Conservation (phyloP, 2,329 filamentous ascomycete genomes). For the Hysterium pulicare region DNA sequence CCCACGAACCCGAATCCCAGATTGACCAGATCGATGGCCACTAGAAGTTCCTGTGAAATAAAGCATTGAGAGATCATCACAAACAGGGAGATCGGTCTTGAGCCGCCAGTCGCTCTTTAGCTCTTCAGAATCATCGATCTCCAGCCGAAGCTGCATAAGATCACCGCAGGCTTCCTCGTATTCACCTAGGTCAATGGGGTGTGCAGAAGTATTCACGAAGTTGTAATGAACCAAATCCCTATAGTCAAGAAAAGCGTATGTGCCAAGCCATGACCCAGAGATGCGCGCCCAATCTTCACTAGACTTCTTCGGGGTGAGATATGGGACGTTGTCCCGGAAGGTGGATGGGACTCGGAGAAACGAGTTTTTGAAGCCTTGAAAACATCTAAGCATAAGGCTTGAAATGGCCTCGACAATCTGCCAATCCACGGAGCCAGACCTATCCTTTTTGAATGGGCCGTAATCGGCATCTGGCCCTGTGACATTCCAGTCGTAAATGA, state of each 20-base stretch:
- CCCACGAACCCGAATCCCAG: slow-evolving; percentile 14
- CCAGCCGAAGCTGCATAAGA: slow-evolving; percentile 17
- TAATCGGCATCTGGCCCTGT: slow-evolving; percentile 15
- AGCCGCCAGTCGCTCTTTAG: slow-evolving; percentile 14
- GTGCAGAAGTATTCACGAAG: slow-evolving; percentile 13
- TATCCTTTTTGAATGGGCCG: slow-evolving; percentile 17
- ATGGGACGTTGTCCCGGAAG: slow-evolving; percentile 14
- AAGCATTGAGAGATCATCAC: slow-evolving; percentile 18
- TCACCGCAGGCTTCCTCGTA: slow-evolving; percentile 16
- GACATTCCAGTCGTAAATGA: slow-evolving; percentile 21
- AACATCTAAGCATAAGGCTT: slow-evolving; percentile 19
- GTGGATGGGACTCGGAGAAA: slow-evolving; percentile 9
- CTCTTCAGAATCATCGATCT: slow-evolving; percentile 13
- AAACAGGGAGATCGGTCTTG: slow-evolving; percentile 16
- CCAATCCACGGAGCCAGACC: slow-evolving; percentile 17
- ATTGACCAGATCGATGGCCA: slow-evolving; percentile 7
- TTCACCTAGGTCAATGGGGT: slow-evolving; percentile 11
- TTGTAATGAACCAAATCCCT: slow-evolving; percentile 20
- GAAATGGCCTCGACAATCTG: slow-evolving; percentile 17
- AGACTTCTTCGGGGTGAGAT: slow-evolving; percentile 6
- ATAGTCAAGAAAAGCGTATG: slow-evolving; percentile 22
- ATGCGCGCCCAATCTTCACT: slow-evolving; percentile 21
- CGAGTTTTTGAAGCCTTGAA: slow-evolving; percentile 7
- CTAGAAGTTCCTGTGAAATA: slow-evolving; percentile 18
- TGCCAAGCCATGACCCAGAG: slow-evolving; percentile 16